These are phyloP conservation scores for Ophiocordyceps camponoti-floridani DNA, from an alignment of 2,329 filamentous ascomycete genomes.

Conservation along the genomic window DNA sequence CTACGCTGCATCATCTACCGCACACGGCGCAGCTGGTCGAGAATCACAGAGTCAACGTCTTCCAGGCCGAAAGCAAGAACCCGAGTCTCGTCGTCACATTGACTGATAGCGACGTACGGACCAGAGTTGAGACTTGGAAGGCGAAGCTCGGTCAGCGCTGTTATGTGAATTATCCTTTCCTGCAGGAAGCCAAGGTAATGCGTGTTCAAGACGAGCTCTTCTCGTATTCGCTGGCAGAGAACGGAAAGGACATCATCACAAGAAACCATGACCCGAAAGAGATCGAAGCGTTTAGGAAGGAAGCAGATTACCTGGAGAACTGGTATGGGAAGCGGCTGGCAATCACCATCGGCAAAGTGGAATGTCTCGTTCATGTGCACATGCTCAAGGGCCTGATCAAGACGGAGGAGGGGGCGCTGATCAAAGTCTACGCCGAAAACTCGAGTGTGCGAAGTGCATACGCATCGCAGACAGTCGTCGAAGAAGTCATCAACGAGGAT, in stretches of 20 bases:
- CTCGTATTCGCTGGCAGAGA: constrained; percentile 56
- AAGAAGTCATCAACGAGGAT: constrained; percentile 79
- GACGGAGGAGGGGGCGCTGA: constrained; percentile 73
- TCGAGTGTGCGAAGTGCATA: constrained; percentile 76
- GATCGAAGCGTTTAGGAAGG: constrained; percentile 69
- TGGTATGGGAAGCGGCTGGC: constrained; percentile 84
- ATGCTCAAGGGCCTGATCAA: constrained; percentile 85
- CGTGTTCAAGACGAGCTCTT: constrained; percentile 88
- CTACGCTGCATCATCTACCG: constrained; percentile 70
- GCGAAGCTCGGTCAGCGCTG: constrained; percentile 69
- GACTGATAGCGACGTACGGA: constrained; percentile 51
- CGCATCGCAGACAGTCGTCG: constrained; percentile 79
- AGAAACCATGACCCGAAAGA: constrained; percentile 58
- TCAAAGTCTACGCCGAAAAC: constrained; percentile 85
- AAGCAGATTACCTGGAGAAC: constrained; percentile 65
- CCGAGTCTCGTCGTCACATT: constrained; percentile 91
- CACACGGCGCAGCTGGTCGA: constrained; percentile 54
- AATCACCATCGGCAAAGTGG: constrained; percentile 70
- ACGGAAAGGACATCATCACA: constrained; percentile 45
- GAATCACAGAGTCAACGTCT: constrained; percentile 81
- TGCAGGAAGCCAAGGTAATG: constrained; percentile 82
- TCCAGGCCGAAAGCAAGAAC: constrained; percentile 88
- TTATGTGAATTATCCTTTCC: constrained; percentile 84
- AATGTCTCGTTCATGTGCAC: constrained; percentile 80
- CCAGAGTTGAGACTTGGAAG: constrained; percentile 56